Evolutionary conservation across 441 rosid species (phyloP), one percentile per base, ranked within the genome.

Genomic region (Macaranga tanarius): DNA sequence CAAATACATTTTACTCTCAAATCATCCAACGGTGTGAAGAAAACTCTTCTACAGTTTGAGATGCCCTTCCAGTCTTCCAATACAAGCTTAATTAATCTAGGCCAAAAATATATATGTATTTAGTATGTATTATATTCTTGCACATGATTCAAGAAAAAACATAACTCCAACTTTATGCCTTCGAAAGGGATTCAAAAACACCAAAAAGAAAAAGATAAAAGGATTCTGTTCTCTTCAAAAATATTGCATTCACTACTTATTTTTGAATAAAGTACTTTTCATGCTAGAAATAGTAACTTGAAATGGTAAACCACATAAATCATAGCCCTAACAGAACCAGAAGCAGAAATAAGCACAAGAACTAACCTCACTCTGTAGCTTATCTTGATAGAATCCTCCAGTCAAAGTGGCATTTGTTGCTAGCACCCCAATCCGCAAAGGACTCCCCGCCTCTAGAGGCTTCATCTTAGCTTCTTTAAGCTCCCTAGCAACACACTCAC

Each of bases 361-460:
- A 64, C 73, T 60, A 80, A 90, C 97, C 93, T 84, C 85, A 69
- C 62, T 75, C 77, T 83, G 84, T 54, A 92, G 86, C 65, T 85
- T 86, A 74, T 90, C 90, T 79, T 85, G 92, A 71, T 88, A 92
- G 72, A 84, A 82, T 20, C 92, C 88, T 4, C 87, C 86, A 15
- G 71, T 77, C 74, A 92, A 70, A 45, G 83, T 87, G 17, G 87
- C 82, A 76, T 73, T 77, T 1, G 89, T 70, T 3, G 81, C 90
- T 2, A 90, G 86, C 59, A 88, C 85, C 71, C 92, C 96, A 48
- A 88, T 84, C 4, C 89, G 85, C 75, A 86, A 85, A 51, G 76
- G 81, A 63, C 89, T 89, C 28, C 97, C 89, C 40, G 90, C 90
- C 84, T 86, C 93, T 42, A 88, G 82, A 2, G 96, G 98, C 83